Evolutionary conservation across 345 rosid species (phyloP).

Genomic region (Brassica nigra): DNA sequence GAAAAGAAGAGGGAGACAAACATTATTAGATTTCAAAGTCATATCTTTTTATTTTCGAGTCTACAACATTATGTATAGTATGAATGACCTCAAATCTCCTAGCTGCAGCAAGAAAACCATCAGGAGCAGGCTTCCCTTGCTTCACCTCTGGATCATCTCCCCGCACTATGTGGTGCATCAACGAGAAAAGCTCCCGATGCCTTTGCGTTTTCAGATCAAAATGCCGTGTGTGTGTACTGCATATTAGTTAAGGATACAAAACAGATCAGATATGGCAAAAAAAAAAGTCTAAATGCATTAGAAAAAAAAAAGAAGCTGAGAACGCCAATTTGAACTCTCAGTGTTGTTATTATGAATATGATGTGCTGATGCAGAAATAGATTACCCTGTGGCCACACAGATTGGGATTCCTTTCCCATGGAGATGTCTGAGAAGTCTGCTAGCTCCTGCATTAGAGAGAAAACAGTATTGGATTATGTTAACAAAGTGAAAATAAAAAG

Average conservation of each 20-base stretch:
- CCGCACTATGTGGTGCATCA: constrained; percentile 91
- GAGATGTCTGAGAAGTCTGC: constrained; percentile 69
- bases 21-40: constrained; percentile 8
- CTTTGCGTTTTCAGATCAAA: constrained; percentile 79
- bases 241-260: background rate
- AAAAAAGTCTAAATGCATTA: background rate
- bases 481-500: too few species aligned
- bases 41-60: background rate
- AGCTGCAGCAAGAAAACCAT: constrained; percentile 83
- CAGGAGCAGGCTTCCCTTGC: constrained; percentile 91
- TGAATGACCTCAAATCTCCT: constrained; percentile 75
- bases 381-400: constrained; percentile 82
- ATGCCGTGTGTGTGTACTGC: constrained; percentile 78
- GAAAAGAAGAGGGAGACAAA: constrained; percentile 20
- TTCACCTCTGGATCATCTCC: constrained; percentile 98
- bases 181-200: constrained; percentile 73
- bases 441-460: constrained; percentile 62
- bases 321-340: background rate
- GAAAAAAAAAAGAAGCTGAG: constrained; percentile 1
- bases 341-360: background rate
- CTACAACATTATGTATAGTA: background rate
- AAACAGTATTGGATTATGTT: background rate
- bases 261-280: background rate
- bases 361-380: constrained; percentile 10
- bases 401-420: constrained; percentile 83